Conservation (phyloP, 305 asterid species). For the Fraxinus angustifolia region DNA sequence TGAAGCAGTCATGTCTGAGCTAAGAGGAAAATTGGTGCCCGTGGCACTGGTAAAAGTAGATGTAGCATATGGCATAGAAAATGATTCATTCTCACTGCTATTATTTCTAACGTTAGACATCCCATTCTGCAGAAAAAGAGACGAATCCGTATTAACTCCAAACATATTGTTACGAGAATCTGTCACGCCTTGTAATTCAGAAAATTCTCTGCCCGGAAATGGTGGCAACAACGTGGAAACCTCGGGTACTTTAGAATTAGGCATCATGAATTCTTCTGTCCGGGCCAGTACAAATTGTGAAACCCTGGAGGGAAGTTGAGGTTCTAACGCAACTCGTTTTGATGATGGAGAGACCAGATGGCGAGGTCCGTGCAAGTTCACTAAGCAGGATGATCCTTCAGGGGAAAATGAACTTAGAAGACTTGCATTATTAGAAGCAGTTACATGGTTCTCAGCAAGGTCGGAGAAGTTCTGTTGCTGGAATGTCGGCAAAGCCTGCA, state of each 20-base stretch:
- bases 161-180: constrained; percentile 58
- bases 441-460: constrained; percentile 49
- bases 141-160: constrained; percentile 50
- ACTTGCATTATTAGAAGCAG: constrained; percentile 48
- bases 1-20: constrained; percentile 68
- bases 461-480: constrained; percentile 64
- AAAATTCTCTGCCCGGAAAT: constrained; percentile 59
- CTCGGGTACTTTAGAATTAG: constrained; percentile 58
- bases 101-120: constrained; percentile 41
- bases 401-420: constrained; percentile 66
- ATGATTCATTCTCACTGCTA: constrained; percentile 44
- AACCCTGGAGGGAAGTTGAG: constrained; percentile 54
- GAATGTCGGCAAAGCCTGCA: constrained; percentile 43
- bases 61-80: constrained; percentile 54
- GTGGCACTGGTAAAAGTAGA: constrained; percentile 47
- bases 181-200: constrained; percentile 48
- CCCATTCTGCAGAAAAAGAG: constrained; percentile 46
- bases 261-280: constrained; percentile 48
- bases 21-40: constrained; percentile 57
- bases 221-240: constrained; percentile 63
- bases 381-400: constrained; percentile 46
- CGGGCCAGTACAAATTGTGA: constrained; percentile 55
- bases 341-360: constrained; percentile 52
- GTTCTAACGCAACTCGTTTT: constrained; percentile 70
- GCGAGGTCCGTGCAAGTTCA: constrained; percentile 46